These are phyloP conservation scores for Ophiostoma pallidulum DNA, from an alignment of 2,329 filamentous ascomycete genomes.

Conservation along the genomic window DNA sequence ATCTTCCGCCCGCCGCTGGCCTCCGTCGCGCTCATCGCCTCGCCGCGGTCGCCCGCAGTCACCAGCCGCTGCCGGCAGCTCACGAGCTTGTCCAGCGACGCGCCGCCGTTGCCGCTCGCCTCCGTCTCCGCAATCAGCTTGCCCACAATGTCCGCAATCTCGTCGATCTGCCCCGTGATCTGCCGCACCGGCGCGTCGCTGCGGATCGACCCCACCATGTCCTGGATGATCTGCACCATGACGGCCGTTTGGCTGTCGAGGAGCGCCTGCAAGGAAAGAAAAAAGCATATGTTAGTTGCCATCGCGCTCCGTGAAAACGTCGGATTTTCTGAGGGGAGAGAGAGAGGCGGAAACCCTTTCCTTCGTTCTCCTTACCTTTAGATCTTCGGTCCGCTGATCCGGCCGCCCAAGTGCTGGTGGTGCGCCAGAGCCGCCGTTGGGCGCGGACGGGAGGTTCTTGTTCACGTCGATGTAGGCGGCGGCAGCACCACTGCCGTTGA, in stretches of 20 bases:
- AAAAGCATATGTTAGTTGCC: too few relatives aligned
- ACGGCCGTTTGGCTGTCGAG: conserved; percentile 74
- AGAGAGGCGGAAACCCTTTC: background rate
- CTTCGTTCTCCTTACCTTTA: conserved; percentile 32
- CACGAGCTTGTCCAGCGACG: conserved; percentile 45
- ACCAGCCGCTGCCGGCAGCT: conserved; percentile 57
- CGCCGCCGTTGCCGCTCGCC: conserved; percentile 40
- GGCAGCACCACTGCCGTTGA: conserved; percentile 24
- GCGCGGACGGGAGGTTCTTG: conserved; percentile 26
- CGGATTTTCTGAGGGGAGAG: too few relatives aligned
- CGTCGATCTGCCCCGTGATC: conserved; percentile 59
- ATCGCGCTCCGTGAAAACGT: too few relatives aligned
- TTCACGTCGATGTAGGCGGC: conserved; percentile 29
- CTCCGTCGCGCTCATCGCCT: conserved; percentile 42
- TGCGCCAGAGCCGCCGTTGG: conserved; percentile 26
- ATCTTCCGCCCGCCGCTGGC: conserved; percentile 42
- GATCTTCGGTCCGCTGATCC: conserved; percentile 38
- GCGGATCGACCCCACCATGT: conserved; percentile 65
- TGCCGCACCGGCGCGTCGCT: conserved; percentile 52
- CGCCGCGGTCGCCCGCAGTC: conserved; percentile 51
- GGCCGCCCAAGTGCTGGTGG: conserved; percentile 20
- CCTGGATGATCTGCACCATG: conserved; percentile 71
- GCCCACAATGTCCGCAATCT: conserved; percentile 61
- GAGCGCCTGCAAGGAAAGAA: conserved; percentile 49
- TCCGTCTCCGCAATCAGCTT: conserved; percentile 61